Conservation (phyloP, 257 asterid genomes). For the Cynanchum wilfordii region DNA sequence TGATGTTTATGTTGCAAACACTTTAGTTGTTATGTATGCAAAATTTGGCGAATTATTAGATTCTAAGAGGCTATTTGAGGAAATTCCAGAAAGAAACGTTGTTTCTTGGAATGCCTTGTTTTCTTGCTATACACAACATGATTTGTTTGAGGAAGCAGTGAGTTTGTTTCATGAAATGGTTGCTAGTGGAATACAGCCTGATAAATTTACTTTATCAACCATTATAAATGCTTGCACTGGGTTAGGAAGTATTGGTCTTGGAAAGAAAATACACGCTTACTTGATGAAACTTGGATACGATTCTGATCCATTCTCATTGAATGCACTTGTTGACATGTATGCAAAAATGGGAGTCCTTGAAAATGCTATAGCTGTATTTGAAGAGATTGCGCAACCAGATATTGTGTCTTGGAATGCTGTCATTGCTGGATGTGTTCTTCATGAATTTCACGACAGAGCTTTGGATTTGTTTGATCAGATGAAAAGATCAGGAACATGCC, state of each 20-base stretch:
- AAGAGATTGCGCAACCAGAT: constrained; percentile 43
- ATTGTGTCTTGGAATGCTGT: constrained; percentile 73
- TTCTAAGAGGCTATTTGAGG: constrained; percentile 61
- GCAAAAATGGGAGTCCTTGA: constrained; percentile 53
- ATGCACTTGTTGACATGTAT: constrained; percentile 76
- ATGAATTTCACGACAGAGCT: constrained; percentile 42
- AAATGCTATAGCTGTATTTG: constrained; percentile 45
- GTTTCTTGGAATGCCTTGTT: constrained; percentile 70
- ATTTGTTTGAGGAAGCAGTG: constrained; percentile 48
- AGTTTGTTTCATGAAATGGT: constrained; percentile 57
- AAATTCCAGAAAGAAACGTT: constrained; percentile 57
- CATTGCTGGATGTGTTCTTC: constrained; percentile 62
- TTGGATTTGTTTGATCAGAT: constrained; percentile 48
- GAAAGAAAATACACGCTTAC: constrained; percentile 60
- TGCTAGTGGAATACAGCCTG: constrained; percentile 47
- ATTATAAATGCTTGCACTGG: constrained; percentile 62
- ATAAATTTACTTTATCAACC: constrained; percentile 70
- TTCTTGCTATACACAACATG: constrained; percentile 48
- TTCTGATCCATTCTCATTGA: constrained; percentile 55
- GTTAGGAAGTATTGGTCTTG: constrained; percentile 42
- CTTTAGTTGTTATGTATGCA: constrained; percentile 61
- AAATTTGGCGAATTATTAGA: constrained; percentile 47
- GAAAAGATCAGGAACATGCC: constrained; percentile 46
- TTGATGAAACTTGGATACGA: constrained; percentile 60
- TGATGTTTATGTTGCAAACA: constrained; percentile 62